These are phyloP conservation scores for Escallonia rubra DNA, from an alignment of 129 eudicot species.

Conservation along the genomic window DNA sequence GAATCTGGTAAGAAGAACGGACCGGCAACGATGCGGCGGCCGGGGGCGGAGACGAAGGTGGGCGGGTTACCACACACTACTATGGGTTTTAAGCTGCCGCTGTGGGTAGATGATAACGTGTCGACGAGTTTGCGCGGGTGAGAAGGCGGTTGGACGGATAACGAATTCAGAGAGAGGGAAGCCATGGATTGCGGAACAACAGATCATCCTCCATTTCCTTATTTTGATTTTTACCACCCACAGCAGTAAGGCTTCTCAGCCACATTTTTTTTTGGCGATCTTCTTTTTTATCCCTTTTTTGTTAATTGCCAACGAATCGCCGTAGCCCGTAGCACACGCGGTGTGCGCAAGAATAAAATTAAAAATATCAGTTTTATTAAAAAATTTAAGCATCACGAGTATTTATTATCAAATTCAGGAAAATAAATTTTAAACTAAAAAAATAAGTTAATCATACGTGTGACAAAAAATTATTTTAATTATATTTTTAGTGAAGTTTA, in stretches of 20 bases:
- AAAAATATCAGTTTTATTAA: too few species aligned
- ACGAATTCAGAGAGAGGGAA: constrained; percentile 37
- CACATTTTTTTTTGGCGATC: constrained; percentile 4
- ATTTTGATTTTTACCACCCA: not conserved
- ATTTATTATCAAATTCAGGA: too few species aligned
- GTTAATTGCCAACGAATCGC: not conserved
- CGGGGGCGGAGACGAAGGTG: constrained; percentile 90
- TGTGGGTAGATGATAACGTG: not conserved
- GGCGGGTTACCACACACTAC: constrained; percentile 71
- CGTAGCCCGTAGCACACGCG: too few species aligned
- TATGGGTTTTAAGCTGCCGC: constrained; percentile 53
- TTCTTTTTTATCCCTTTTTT: constrained; percentile 10
- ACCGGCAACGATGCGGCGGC: constrained; percentile 91
- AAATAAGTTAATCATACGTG: too few species aligned
- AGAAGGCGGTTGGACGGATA: constrained; percentile 41
- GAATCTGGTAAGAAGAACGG: constrained; percentile 2
- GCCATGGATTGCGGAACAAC: constrained; percentile 30
- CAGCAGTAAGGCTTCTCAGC: constrained; percentile 5
- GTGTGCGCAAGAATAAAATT: too few species aligned
- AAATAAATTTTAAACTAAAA: too few species aligned
- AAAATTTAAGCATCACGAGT: too few species aligned
- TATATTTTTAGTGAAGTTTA: too few species aligned
- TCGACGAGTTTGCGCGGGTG: constrained; percentile 25
- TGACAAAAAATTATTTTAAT: too few species aligned
- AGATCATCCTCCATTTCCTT: not conserved